Percentiles rank a stretch among this genome's conserved stretches.
Evolutionary conservation across 768 basidiomycete species (phyloP).

Genomic region (Kockovaella imperatae): DNA sequence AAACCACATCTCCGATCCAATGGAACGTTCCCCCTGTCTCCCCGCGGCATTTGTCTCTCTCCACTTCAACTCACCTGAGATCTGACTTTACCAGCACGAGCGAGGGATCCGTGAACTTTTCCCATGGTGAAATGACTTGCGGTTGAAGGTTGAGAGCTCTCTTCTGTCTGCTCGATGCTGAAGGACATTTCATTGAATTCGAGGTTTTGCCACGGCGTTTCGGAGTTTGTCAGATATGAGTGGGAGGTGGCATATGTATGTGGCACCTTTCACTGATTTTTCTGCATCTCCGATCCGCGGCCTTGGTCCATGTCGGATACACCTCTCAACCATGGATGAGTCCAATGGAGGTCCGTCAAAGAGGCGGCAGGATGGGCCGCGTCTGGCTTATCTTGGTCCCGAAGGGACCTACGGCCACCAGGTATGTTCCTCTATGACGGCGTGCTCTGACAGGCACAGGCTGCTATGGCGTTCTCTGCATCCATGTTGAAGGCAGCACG

Average conservation of each 20-base stretch:
- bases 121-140: constrained; percentile 34
- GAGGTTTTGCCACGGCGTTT: too few species aligned
- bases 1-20: background rate
- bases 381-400: constrained; percentile 37
- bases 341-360: too few species aligned
- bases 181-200: too few species aligned
- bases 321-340: too few species aligned
- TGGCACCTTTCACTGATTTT: too few species aligned
- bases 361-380: too few species aligned
- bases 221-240: too few species aligned
- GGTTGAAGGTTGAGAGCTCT: background rate
- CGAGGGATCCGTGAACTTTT: constrained; percentile 92
- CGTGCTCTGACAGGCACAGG: constrained; percentile 7
- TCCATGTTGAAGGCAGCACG: background rate
- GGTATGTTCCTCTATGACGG: constrained; percentile 11
- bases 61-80: constrained; percentile 52
- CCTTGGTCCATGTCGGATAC: too few species aligned
- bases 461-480: constrained; percentile 14
- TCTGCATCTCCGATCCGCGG: too few species aligned
- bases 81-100: constrained; percentile 99
- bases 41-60: background rate
- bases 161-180: too few species aligned
- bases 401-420: constrained; percentile 36
- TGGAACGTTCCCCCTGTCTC: background rate
- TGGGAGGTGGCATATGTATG: too few species aligned